Evolutionary conservation across 2,329 filamentous ascomycete species (phyloP), one percentile per base, ranked within the genome.

Genomic region (Xylaria sp.): DNA sequence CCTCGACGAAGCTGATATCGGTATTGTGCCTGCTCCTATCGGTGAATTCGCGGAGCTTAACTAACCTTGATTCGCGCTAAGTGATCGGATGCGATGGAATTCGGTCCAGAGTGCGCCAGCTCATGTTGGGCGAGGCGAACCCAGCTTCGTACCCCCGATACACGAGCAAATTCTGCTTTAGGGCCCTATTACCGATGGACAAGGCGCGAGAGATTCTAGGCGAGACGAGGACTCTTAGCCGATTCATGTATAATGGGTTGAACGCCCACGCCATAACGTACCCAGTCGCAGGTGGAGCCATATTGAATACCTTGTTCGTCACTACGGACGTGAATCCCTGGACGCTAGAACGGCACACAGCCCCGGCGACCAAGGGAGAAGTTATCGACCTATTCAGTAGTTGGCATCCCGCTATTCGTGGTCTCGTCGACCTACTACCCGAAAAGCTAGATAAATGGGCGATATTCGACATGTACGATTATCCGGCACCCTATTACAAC

Each of bases 11-110:
- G 76, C 78, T 7, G 79, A 81, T 63, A 70, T 78, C 4, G 79
- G 72, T 71, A 65, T 45, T 25, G 1, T n/a, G 25, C 20, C 30
- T 34, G 5, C 34, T 52, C 50, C 20, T 3, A 3, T 39, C n/a
- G 0, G 12, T 25, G 10, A 15, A 23, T n/a, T 32, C 25, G 6
- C 23, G 48, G 28, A 32, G 25, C 3, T 13, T 3, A 15, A 66
- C 63, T 67, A 15, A 68, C 58, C 59, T 65, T 52, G 13, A 9
- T 30, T 4, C 41, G n/a, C 53, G 20, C 3, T 2, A 69, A 77
- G 84, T 89, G 0, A 81, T 91, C 64, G 89, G 87, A 5, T 89
- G 87, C 74, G 89, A 91, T 76, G 89, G 89, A 0, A 89, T 91
- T 73, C 88, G 88, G 74, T 88, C 86, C 0, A 79, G 81, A 3